These are phyloP conservation scores for Aureobasidium musti DNA, from an alignment of 2,329 filamentous ascomycete genomes.

Conservation along the genomic window DNA sequence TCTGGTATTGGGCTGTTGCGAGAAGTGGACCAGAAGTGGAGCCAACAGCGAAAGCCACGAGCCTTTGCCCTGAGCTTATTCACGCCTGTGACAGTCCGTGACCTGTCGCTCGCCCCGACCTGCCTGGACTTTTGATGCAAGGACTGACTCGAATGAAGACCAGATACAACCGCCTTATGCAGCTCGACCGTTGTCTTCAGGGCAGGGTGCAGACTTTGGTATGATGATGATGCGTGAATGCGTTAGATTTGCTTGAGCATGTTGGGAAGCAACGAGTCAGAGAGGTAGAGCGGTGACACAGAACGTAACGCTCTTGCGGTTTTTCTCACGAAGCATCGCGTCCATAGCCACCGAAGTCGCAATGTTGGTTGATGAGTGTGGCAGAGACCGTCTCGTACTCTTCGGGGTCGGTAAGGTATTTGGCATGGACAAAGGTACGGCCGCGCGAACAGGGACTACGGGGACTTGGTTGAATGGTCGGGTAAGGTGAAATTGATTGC, in stretches of 20 bases:
- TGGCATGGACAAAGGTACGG: conserved; percentile 47
- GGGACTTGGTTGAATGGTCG: conserved; percentile 36
- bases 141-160: neutral
- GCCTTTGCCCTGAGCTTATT: neutral
- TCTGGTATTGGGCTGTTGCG: neutral
- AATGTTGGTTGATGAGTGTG: conserved; percentile 25
- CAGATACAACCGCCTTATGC: neutral
- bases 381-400: conserved; percentile 39
- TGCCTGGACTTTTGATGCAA: neutral
- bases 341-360: neutral
- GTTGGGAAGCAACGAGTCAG: neutral
- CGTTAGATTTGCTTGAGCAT: neutral
- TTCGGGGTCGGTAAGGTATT: conserved; percentile 37
- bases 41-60: neutral
- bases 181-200: neutral
- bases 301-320: neutral
- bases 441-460: conserved; percentile 46
- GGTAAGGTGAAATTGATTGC: conserved; percentile 35
- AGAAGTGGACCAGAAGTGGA: neutral
- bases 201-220: neutral
- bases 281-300: neutral
- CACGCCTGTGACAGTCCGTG: neutral
- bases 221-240: neutral
- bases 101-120: neutral
- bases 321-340: neutral